Evolutionary conservation across 2,329 filamentous ascomycete species (phyloP).

Genomic region (Periconia digitata): DNA sequence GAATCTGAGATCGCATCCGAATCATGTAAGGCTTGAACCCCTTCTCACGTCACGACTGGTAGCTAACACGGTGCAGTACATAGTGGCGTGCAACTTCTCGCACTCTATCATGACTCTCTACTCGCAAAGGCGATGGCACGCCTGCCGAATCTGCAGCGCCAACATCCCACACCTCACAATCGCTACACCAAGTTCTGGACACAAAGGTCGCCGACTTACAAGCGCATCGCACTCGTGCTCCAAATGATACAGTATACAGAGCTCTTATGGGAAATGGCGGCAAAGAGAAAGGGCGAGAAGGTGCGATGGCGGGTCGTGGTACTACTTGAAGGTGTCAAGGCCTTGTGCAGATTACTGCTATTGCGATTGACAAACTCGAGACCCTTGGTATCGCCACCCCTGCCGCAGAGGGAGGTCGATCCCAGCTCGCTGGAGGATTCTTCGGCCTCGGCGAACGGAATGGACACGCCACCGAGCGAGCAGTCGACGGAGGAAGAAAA

Average conservation of each 20-base stretch:
- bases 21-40: slow-evolving; percentile 57
- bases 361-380: slow-evolving; percentile 80
- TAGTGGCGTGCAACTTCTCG: slow-evolving; percentile 84
- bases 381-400: slow-evolving; percentile 76
- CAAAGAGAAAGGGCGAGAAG: slow-evolving; percentile 80
- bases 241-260: slow-evolving; percentile 95
- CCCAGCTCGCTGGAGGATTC: slow-evolving; percentile 61
- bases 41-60: slow-evolving; percentile 6
- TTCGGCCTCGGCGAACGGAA: slow-evolving; percentile 47
- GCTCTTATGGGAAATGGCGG: slow-evolving; percentile 95
- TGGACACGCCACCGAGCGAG: slow-evolving; percentile 49
- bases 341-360: slow-evolving; percentile 77
- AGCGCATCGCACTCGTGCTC: slow-evolving; percentile 76
- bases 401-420: slow-evolving; percentile 83
- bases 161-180: slow-evolving; percentile 59
- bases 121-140: slow-evolving; percentile 66
- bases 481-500: slow-evolving; percentile 47
- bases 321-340: slow-evolving; percentile 82
- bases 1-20: slow-evolving; percentile 96
- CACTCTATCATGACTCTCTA: slow-evolving; percentile 88
- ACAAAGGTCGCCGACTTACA: slow-evolving; percentile 68
- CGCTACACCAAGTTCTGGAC: slow-evolving; percentile 67
- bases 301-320: slow-evolving; percentile 85
- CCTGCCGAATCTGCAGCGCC: slow-evolving; percentile 55
- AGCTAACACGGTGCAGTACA: slow-evolving; percentile 59